Evolutionary conservation across 2,329 filamentous ascomycete species (phyloP).

Genomic region (Bimuria novae-zelandiae): DNA sequence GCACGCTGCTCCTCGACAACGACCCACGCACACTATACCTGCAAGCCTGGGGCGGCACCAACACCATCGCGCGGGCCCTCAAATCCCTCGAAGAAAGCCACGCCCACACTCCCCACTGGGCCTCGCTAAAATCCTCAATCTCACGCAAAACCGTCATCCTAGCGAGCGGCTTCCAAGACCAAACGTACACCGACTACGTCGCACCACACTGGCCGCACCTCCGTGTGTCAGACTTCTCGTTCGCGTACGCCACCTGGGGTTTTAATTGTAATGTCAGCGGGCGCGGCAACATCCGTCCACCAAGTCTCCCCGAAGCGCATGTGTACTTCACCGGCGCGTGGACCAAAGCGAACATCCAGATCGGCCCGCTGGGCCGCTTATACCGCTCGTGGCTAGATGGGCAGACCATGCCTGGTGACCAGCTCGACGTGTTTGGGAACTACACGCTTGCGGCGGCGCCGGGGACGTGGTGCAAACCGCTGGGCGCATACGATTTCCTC

Average conservation of each 20-base stretch:
- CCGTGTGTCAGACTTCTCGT: conserved; percentile 12
- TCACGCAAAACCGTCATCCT: conserved; percentile 16
- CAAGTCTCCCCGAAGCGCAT: conserved; percentile 11
- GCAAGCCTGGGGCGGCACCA: conserved; percentile 19
- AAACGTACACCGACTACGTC: conserved; percentile 14
- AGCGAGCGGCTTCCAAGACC: conserved; percentile 17
- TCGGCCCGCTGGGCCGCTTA: conserved; percentile 46
- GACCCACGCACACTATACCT: conserved; percentile 16
- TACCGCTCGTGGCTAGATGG: conserved; percentile 52
- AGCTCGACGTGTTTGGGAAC: conserved; percentile 44
- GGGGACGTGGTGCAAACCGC: conserved; percentile 15
- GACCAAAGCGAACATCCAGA: conserved; percentile 56
- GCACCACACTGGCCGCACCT: conserved; percentile 11
- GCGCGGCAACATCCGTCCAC: conserved; percentile 11
- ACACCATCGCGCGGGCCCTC: conserved; percentile 17
- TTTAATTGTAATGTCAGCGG: conserved; percentile 18
- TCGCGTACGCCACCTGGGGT: conserved; percentile 15
- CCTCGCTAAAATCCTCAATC: conserved; percentile 1
- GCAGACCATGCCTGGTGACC: conserved; percentile 47
- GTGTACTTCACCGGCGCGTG: conserved; percentile 40
- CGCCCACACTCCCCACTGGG: neutral
- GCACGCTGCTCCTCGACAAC: conserved; percentile 11
- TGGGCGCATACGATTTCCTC: conserved; percentile 13
- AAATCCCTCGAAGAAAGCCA: conserved; percentile 11
- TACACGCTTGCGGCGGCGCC: conserved; percentile 42